phyloP scores from a whole-genome alignment of 495 filamentous ascomycete genomes.

The Penicillium macrosclerotiorum region DNA sequence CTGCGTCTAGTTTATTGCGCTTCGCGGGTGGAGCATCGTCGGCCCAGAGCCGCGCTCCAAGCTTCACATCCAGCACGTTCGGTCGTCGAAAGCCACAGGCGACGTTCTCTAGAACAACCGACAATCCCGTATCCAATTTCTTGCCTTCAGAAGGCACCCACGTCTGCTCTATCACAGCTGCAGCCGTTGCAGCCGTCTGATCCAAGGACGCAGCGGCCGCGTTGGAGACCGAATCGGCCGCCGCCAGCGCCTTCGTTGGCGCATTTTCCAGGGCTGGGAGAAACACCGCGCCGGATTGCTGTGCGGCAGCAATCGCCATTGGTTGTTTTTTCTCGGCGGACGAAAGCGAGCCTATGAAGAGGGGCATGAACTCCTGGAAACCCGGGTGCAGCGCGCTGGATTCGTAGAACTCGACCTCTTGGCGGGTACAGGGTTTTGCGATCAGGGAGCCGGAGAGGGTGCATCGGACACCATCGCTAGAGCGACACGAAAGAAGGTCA shows the following conservation, averaged over 20 bases:
- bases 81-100: constrained; percentile 77
- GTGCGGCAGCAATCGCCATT: constrained; percentile 39
- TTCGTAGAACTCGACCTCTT: constrained; percentile 93
- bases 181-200: constrained; percentile 16
- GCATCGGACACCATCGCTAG: constrained; percentile 86
- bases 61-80: constrained; percentile 93
- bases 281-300: constrained; percentile 38
- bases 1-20: constrained; percentile 72
- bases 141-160: constrained; percentile 52
- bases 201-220: constrained; percentile 4
- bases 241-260: constrained; percentile 2
- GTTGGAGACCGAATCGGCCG: constrained; percentile 4
- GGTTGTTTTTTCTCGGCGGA: constrained; percentile 52
- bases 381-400: constrained; percentile 64
- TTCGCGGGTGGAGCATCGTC: constrained; percentile 77
- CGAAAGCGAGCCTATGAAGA: constrained; percentile 75
- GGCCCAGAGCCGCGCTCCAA: constrained; percentile 83
- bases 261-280: constrained; percentile 28
- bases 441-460: constrained; percentile 81
- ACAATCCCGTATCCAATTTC: constrained; percentile 68
- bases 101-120: constrained; percentile 85
- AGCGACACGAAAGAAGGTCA: constrained; percentile 10
- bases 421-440: constrained; percentile 88
- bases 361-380: constrained; percentile 78
- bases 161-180: constrained; percentile 17